phyloP scores from a whole-genome alignment of 805 yeast species.

The Candida yuanshanica region DNA sequence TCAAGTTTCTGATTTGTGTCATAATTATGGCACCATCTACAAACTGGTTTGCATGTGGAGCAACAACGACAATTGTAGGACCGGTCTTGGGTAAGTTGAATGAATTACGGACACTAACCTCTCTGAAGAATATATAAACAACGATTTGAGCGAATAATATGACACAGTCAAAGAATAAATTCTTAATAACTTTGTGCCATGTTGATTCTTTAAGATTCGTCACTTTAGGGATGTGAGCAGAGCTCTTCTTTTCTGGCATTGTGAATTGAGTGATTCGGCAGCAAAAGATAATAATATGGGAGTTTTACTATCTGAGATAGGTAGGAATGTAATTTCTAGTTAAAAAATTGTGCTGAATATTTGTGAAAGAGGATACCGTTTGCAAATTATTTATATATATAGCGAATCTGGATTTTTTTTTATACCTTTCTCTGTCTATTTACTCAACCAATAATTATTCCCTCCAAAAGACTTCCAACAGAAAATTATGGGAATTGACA shows the following conservation, averaged over 20 bases:
- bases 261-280: no score
- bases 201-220: not conserved
- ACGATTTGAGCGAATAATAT: slow-evolving; percentile 20
- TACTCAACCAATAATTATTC: no score
- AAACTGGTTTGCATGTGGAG: slow-evolving; percentile 87
- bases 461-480: no score
- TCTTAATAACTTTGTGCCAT: slow-evolving; percentile 4
- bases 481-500: no score
- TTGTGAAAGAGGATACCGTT: no score
- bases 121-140: slow-evolving; percentile 53
- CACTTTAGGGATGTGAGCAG: slow-evolving; percentile 13
- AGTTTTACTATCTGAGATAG: no score
- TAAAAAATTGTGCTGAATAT: no score
- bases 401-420: no score
- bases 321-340: no score
- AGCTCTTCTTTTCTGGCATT: slow-evolving; percentile 1
- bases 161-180: slow-evolving; percentile 15
- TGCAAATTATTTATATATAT: no score
- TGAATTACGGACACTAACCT: slow-evolving; percentile 68
- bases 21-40: slow-evolving; percentile 75
- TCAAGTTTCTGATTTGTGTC: slow-evolving; percentile 60
- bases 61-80: slow-evolving; percentile 73
- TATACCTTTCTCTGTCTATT: no score
- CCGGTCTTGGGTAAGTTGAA: slow-evolving; percentile 54
- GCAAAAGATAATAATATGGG: no score